Evolutionary conservation across 139 green algal genomes (phyloP).

Genomic region (Chlorella ohadii): DNA sequence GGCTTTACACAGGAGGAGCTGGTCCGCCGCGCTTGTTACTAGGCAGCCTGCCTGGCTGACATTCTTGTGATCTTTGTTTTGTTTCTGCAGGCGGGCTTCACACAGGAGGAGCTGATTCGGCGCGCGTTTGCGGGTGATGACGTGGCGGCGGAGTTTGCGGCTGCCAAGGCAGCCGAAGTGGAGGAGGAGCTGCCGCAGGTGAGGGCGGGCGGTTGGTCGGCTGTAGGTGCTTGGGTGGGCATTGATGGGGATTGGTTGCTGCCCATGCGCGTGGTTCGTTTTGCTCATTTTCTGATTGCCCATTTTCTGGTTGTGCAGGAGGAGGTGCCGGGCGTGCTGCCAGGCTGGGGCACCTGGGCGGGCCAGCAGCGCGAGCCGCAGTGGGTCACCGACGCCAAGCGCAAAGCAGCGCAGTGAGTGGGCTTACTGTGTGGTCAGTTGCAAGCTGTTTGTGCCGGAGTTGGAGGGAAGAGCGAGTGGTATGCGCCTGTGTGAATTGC

Average conservation of each 20-base stretch:
- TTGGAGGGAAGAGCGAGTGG: no score
- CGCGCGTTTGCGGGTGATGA: conserved; percentile 92
- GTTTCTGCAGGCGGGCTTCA: conserved; percentile 15
- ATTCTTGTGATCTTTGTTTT: no score
- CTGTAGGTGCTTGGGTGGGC: no score
- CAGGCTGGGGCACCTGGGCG: conserved; percentile 94
- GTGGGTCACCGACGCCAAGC: conserved; percentile 74
- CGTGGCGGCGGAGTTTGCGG: conserved; percentile 91
- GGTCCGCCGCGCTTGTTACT: conserved; percentile 62
- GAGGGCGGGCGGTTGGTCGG: not conserved
- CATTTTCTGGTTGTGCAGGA: no score
- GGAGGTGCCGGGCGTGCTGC: conserved; percentile 72
- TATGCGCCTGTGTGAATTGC: no score
- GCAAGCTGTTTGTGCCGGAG: no score
- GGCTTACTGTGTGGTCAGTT: no score
- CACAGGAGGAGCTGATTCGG: conserved; percentile 65
- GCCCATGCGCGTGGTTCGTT: no score
- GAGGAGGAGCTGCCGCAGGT: conserved; percentile 84
- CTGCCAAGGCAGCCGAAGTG: conserved; percentile 83
- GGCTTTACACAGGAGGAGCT: conserved; percentile 63
- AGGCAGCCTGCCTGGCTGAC: no score
- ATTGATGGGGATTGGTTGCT: no score
- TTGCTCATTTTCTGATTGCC: no score
- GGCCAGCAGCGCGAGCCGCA: conserved; percentile 74
- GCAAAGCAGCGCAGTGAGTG: conserved; percentile 68